A percentile compares a stretch with the other conserved stretches of the same genome.
Conservation (phyloP, 345 rosid species). For the Populus pruinosa region DNA sequence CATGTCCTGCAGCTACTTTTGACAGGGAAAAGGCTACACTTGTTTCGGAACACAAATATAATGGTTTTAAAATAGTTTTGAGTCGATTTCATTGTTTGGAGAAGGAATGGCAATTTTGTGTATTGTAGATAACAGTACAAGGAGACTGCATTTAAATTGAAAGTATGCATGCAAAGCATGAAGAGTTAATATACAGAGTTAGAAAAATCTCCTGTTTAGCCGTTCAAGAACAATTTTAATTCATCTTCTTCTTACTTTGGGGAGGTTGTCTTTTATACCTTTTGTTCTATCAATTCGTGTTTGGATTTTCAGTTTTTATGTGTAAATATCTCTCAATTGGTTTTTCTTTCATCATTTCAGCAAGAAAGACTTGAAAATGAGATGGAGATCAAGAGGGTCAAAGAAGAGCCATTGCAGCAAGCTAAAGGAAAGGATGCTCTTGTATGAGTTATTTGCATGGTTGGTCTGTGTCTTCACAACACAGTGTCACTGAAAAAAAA, state of each 20-base stretch:
- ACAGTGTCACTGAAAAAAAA: neutral
- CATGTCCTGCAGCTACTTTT: neutral
- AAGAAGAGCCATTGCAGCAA: slow-evolving; percentile 48
- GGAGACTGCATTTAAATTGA: neutral
- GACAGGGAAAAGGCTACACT: neutral
- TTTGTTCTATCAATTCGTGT: neutral
- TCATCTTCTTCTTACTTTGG: neutral
- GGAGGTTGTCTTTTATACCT: neutral
- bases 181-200: neutral
- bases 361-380: slow-evolving; percentile 58
- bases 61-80: neutral
- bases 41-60: neutral
- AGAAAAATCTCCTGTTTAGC: neutral
- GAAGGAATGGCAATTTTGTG: neutral
- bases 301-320: neutral
- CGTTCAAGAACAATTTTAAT: neutral
- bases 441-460: slow-evolving; percentile 23
- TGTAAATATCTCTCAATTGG: neutral
- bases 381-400: slow-evolving; percentile 52
- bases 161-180: neutral
- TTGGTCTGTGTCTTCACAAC: neutral
- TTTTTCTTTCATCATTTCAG: slow-evolving; percentile 23
- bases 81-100: neutral
- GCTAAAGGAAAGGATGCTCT: slow-evolving; percentile 47
- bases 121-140: neutral